Conservation (phyloP, 2,329 filamentous ascomycete species). For the Aspergillus unguis region DNA sequence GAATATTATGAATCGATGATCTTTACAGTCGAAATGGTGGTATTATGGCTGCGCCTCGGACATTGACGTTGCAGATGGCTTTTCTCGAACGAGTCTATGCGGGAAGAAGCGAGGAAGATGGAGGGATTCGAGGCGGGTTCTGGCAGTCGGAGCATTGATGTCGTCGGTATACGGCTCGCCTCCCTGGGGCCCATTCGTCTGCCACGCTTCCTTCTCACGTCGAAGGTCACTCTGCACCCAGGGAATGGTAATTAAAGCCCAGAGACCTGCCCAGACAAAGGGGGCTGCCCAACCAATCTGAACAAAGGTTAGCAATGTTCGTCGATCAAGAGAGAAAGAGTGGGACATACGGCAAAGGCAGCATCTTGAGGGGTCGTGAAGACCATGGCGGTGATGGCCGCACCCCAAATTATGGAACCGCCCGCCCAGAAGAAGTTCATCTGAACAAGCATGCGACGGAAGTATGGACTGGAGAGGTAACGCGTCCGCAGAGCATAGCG, state of each 20-base stretch:
- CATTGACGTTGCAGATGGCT: slow-evolving; percentile 24
- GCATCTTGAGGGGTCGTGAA: slow-evolving; percentile 49
- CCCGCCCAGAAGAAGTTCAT: slow-evolving; percentile 59
- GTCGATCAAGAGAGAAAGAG: neutral
- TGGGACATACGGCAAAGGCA: slow-evolving; percentile 44
- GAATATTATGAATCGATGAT: neutral
- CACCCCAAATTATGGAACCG: slow-evolving; percentile 48
- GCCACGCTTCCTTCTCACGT: slow-evolving; percentile 45
- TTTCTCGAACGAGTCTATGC: slow-evolving; percentile 25
- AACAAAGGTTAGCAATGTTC: slow-evolving; percentile 8
- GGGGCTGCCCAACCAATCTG: slow-evolving; percentile 19
- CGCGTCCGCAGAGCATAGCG: slow-evolving; percentile 50
- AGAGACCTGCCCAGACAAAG: slow-evolving; percentile 42
- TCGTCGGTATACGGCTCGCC: slow-evolving; percentile 39
- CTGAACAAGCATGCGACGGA: slow-evolving; percentile 52
- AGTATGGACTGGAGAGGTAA: slow-evolving; percentile 54
- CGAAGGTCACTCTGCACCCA: slow-evolving; percentile 47
- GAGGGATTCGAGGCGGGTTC: slow-evolving; percentile 38
- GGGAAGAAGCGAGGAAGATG: slow-evolving; percentile 27
- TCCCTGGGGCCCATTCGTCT: slow-evolving; percentile 30
- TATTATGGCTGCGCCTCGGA: slow-evolving; percentile 15
- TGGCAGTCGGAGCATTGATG: slow-evolving; percentile 33
- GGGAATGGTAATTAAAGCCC: slow-evolving; percentile 45
- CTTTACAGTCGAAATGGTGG: neutral
- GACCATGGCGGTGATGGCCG: slow-evolving; percentile 47